phyloP scores from a whole-genome alignment of 1,139 yeast genomes.

The Yamadazyma sp. region DNA sequence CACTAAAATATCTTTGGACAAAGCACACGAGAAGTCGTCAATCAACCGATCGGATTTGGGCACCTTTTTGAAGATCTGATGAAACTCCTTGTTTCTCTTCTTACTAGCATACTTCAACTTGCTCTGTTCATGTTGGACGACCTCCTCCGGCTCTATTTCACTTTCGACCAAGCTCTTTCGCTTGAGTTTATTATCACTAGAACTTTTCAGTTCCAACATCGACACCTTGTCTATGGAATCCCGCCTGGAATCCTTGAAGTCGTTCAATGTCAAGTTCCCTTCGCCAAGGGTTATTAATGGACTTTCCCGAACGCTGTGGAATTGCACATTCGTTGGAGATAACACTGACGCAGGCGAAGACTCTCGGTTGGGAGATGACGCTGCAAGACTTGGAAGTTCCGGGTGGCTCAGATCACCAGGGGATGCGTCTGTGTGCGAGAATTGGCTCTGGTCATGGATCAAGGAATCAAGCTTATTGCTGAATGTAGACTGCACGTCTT shows the following conservation, averaged over 20 bases:
- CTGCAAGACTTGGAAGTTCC: neutral
- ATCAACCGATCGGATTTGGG: constrained; percentile 54
- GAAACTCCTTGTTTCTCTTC: constrained; percentile 64
- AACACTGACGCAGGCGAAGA: neutral
- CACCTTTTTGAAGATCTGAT: constrained; percentile 56
- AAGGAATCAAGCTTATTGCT: constrained; percentile 20
- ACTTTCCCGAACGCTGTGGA: constrained; percentile 58
- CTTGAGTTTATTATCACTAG: constrained; percentile 2
- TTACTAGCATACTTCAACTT: constrained; percentile 29
- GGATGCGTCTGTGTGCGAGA: neutral
- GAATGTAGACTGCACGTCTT: constrained; percentile 13
- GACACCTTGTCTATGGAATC: constrained; percentile 7
- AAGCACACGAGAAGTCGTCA: constrained; percentile 71
- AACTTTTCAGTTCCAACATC: constrained; percentile 2
- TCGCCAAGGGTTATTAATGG: constrained; percentile 66
- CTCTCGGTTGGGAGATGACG: neutral
- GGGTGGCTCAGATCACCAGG: neutral
- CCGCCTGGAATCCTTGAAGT: constrained; percentile 33
- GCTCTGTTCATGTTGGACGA: constrained; percentile 11
- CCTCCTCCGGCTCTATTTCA: constrained; percentile 10
- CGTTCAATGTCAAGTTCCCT: constrained; percentile 67
- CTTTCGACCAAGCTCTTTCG: constrained; percentile 6
- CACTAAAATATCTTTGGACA: constrained; percentile 65
- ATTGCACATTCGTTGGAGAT: constrained; percentile 39
- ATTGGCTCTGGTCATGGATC: constrained; percentile 9